phyloP scores from a whole-genome alignment of 2,329 filamentous ascomycete genomes.

The Aquanectria penicillioides region DNA sequence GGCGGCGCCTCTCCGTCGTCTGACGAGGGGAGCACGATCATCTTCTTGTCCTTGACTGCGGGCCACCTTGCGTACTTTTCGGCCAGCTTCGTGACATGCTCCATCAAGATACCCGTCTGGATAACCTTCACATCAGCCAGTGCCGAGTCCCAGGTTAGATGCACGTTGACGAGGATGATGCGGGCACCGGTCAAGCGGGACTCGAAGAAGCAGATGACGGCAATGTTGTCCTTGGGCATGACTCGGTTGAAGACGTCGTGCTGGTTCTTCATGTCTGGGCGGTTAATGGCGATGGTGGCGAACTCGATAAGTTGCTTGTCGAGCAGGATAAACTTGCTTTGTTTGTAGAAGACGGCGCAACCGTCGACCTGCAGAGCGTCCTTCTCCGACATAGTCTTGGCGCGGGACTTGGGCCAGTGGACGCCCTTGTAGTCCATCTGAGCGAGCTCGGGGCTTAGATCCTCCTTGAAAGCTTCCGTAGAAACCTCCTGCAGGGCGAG shows the following conservation, averaged over 20 bases:
- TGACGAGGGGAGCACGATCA: conserved; percentile 57
- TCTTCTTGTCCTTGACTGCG: conserved; percentile 82
- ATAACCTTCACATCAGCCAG: conserved; percentile 96
- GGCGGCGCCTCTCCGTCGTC: conserved; percentile 54
- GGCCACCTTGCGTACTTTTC: conserved; percentile 86
- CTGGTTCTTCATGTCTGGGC: conserved; percentile 96
- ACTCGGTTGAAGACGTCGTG: conserved; percentile 98
- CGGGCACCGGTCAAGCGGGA: conserved; percentile 90
- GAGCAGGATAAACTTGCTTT: conserved; percentile 90
- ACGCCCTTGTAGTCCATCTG: conserved; percentile 93
- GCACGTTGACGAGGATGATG: conserved; percentile 91
- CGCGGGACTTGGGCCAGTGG: conserved; percentile 89
- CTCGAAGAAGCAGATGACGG: conserved; percentile 90
- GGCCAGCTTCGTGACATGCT: conserved; percentile 85
- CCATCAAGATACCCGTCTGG: conserved; percentile 95
- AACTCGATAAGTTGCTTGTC: conserved; percentile 97
- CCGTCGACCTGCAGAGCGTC: conserved; percentile 93
- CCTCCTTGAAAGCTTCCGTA: conserved; percentile 89
- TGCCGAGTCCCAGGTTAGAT: conserved; percentile 93
- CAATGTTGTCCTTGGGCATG: conserved; percentile 98
- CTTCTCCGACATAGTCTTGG: conserved; percentile 90
- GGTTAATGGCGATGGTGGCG: conserved; percentile 88
- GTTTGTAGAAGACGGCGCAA: conserved; percentile 96
- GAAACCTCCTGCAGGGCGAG: conserved; percentile 95
- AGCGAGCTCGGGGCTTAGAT: conserved; percentile 86